phyloP scores from a whole-genome alignment of 352 stramenopile genomes.

The Pythium folliculosum region DNA sequence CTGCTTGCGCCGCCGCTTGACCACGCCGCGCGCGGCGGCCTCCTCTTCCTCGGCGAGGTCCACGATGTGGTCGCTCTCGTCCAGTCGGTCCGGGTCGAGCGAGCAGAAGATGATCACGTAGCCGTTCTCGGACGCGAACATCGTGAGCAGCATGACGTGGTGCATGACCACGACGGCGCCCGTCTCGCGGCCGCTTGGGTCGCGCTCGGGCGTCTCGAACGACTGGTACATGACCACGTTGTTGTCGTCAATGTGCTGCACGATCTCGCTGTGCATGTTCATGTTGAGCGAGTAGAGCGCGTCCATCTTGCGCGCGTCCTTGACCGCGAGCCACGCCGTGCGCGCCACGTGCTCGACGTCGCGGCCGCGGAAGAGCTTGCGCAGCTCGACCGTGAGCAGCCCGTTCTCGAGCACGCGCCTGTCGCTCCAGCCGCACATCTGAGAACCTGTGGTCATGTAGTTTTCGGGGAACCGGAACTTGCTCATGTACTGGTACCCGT shows the following conservation, averaged over 20 bases:
- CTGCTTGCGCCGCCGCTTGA: constrained; percentile 20
- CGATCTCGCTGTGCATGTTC: constrained; percentile 37
- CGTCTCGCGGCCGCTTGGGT: constrained; percentile 22
- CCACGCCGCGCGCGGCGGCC: constrained; percentile 5
- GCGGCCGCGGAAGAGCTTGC: constrained; percentile 28
- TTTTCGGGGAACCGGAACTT: constrained; percentile 26
- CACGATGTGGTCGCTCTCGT: constrained; percentile 29
- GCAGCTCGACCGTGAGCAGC: constrained; percentile 37
- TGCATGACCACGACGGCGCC: constrained; percentile 21
- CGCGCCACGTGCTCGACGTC: constrained; percentile 21
- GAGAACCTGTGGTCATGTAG: constrained; percentile 28
- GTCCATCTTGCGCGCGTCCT: constrained; percentile 26
- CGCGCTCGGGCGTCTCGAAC: constrained; percentile 32
- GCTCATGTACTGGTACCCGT: constrained; percentile 34
- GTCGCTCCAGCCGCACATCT: constrained; percentile 37
- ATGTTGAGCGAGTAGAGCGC: constrained; percentile 36
- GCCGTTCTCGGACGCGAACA: constrained; percentile 22
- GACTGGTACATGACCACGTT: constrained; percentile 45
- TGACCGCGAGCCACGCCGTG: constrained; percentile 30
- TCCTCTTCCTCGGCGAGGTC: constrained; percentile 25
- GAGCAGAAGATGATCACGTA: constrained; percentile 31
- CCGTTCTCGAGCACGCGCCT: constrained; percentile 35
- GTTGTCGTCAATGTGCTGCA: constrained; percentile 36
- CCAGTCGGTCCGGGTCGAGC: constrained; percentile 20
- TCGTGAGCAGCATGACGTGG: constrained; percentile 29